Conservation (phyloP, 257 asterid species). For the Scutellaria galericulata region DNA sequence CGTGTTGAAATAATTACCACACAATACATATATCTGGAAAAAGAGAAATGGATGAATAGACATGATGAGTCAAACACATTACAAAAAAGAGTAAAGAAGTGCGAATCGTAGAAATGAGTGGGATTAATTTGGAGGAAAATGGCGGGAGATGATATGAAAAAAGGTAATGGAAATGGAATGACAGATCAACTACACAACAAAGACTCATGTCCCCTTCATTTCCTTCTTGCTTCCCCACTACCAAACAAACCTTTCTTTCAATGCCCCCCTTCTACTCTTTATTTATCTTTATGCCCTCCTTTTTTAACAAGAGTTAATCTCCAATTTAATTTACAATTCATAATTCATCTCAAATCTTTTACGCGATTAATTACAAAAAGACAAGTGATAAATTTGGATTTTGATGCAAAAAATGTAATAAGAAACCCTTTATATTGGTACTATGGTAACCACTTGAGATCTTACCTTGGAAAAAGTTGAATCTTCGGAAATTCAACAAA, state of each 20-base stretch:
- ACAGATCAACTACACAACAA: background rate
- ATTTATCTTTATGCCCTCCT: background rate
- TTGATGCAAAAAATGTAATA: no score
- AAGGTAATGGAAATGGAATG: constrained; percentile 40
- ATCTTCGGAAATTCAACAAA: no score
- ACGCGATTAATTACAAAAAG: no score
- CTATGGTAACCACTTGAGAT: no score
- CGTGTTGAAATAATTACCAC: no score
- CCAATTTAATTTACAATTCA: no score
- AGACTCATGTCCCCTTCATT: constrained; percentile 34
- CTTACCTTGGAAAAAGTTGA: no score
- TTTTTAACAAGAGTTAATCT: no score
- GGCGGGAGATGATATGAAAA: constrained; percentile 38
- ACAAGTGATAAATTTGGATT: no score
- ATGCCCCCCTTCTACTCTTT: background rate
- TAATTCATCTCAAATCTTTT: no score
- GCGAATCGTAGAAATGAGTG: background rate
- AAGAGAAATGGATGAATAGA: background rate
- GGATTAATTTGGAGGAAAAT: background rate
- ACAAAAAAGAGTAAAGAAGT: background rate
- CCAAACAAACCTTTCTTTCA: constrained; percentile 32
- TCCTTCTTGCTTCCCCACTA: constrained; percentile 47
- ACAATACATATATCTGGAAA: background rate
- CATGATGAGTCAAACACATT: background rate
- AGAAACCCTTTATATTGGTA: no score